phyloP scores from a whole-genome alignment of 23 red algal species.

The Chondrus crispus region DNA sequence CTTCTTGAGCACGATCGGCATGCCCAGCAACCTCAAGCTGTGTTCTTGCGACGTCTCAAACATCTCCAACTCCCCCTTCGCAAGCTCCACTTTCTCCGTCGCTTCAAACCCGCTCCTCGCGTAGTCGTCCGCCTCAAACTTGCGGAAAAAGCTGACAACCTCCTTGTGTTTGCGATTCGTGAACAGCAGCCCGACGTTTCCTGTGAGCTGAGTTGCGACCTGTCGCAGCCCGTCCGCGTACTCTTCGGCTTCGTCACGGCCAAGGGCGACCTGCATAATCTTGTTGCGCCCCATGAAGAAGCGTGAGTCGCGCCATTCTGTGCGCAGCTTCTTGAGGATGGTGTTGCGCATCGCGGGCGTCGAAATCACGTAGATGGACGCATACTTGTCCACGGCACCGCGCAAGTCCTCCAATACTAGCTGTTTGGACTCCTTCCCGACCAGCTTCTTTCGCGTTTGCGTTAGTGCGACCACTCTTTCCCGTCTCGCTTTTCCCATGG shows the following conservation, averaged over 20 bases:
- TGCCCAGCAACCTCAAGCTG: constrained; percentile 39
- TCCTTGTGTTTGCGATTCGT: constrained; percentile 55
- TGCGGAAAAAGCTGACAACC: constrained; percentile 59
- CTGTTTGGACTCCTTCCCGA: constrained; percentile 43
- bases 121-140: constrained; percentile 55
- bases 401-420: constrained; percentile 42
- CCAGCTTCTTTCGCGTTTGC: constrained; percentile 42
- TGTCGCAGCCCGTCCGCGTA: constrained; percentile 57
- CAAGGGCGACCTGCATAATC: constrained; percentile 60
- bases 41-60: constrained; percentile 54
- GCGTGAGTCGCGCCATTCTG: constrained; percentile 59
- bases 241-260: constrained; percentile 50
- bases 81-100: constrained; percentile 47
- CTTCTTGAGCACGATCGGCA: constrained; percentile 58
- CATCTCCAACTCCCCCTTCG: constrained; percentile 45
- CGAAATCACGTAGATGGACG: constrained; percentile 72
- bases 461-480: constrained; percentile 68
- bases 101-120: constrained; percentile 58
- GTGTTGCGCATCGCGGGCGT: constrained; percentile 71
- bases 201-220: constrained; percentile 36
- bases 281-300: constrained; percentile 88
- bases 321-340: constrained; percentile 62
- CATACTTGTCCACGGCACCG: constrained; percentile 51
- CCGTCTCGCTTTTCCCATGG: constrained; percentile 61
- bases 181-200: constrained; percentile 82